These are phyloP conservation scores for Pharus latifolius DNA, from an alignment of 176 grass and related monocot species.

Conservation along the genomic window DNA sequence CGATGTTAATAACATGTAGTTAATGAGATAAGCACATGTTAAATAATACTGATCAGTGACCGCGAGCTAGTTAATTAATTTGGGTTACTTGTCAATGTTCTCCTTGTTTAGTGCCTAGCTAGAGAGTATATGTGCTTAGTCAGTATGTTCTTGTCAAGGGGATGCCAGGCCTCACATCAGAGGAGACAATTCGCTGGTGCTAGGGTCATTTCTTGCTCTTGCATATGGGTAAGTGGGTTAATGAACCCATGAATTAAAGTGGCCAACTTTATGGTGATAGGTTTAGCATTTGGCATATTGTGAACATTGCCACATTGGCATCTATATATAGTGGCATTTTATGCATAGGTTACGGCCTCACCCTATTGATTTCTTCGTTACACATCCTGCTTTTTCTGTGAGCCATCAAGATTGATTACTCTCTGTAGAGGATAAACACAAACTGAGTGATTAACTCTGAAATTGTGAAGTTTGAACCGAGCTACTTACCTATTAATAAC, in stretches of 20 bases:
- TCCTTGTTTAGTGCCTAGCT: neutral
- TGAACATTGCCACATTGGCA: too few species aligned
- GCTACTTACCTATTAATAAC: neutral
- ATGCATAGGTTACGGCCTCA: conserved; percentile 3
- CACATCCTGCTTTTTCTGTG: neutral
- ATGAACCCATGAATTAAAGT: neutral
- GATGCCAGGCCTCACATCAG: neutral
- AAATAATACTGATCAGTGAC: neutral
- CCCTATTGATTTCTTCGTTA: neutral
- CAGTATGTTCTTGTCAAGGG: neutral
- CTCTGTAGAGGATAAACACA: too few species aligned
- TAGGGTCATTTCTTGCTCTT: conserved; percentile 4
- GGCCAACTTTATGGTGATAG: neutral
- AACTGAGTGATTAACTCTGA: too few species aligned
- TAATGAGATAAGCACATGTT: neutral
- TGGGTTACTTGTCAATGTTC: neutral
- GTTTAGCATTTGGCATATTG: neutral
- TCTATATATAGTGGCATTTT: conserved; percentile 6
- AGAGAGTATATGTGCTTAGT: neutral
- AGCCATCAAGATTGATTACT: neutral
- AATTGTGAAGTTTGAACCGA: neutral
- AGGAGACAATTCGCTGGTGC: neutral
- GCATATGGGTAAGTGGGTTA: neutral
- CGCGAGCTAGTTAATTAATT: neutral
- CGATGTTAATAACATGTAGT: neutral